Evolutionary conservation across 768 basidiomycete species (phyloP).

Genomic region (Lyophyllum shimeji): DNA sequence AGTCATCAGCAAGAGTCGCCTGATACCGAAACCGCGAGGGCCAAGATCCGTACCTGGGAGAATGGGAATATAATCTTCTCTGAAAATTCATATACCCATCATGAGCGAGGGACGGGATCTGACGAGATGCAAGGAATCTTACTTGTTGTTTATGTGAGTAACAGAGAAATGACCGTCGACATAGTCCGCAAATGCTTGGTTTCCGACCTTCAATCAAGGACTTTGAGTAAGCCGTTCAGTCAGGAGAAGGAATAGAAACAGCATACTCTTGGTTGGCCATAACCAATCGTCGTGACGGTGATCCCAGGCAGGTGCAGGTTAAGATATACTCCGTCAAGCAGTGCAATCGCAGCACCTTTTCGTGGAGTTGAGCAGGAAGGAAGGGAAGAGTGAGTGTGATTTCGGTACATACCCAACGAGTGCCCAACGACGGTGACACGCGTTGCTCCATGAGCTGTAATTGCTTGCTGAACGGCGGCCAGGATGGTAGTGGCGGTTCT

Average conservation of each 20-base stretch:
- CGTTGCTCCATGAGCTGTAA: constrained; percentile 32
- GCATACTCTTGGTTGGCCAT: too few relatives aligned
- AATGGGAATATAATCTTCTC: constrained; percentile 41
- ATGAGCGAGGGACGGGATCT: background rate
- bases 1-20: background rate
- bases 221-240: too few relatives aligned
- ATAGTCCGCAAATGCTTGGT: constrained; percentile 61
- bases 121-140: constrained; percentile 5
- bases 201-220: constrained; percentile 45
- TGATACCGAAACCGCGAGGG: background rate
- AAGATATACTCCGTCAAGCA: constrained; percentile 58
- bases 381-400: too few relatives aligned
- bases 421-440: constrained; percentile 31
- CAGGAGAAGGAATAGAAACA: too few relatives aligned
- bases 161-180: constrained; percentile 55
- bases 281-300: constrained; percentile 5
- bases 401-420: too few relatives aligned
- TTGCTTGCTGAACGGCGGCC: constrained; percentile 36
- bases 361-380: constrained; percentile 22
- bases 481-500: constrained; percentile 43
- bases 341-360: constrained; percentile 50
- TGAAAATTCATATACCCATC: constrained; percentile 6
- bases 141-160: constrained; percentile 66
- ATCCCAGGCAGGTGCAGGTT: constrained; percentile 45
- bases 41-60: constrained; percentile 30